Evolutionary conservation across 106 monocot species (phyloP), one percentile per base, ranked within the genome.

Genomic region (Acorus calamus): DNA sequence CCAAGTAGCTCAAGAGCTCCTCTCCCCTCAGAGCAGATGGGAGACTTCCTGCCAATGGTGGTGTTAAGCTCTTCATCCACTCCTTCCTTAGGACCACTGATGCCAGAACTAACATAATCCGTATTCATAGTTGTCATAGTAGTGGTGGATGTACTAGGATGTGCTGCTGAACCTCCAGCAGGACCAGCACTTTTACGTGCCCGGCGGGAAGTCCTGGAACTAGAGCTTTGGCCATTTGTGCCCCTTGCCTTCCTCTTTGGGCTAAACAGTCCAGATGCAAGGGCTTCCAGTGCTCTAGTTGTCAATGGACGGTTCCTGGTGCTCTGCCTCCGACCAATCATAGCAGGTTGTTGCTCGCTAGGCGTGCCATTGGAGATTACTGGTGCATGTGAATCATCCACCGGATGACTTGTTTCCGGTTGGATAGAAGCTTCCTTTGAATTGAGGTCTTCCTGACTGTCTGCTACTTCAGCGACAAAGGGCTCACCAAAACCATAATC

Each of bases 291-390:
- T 48, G 88, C 98, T 69, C 66, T 84, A 6, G 92, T 59, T 5
- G 98, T 92, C 11, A 77, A 81, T 57, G 98, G 98, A 0, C 98
- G 73, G 54, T 77, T 99, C 59, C 98, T 85, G 44, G 83, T 99
- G 70, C 98, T 79, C 3, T 99, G 92, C 56, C 98, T 80, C 49
- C 88, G 71, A 7, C 62, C 61, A 64, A 63, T 79, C 4, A 44
- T 41, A 3, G 44, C 48, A 9, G 61, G 7, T 7, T 83, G 67
- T 45, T 54, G 57, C 45, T 64, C 55, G 8, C 2, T 5, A 9
- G 45, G 6, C 5, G 42, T 48, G 53, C 42, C 50, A 46, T 28
- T 56, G 11, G 50, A 62, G 4, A 51, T 60, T 49, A 70, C 62
- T 49, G 28, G 5, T 5, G 52, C 43, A 12, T 59, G 56, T 9